Percentiles rank a stretch among this genome's conserved stretches.
Evolutionary conservation across 2,329 filamentous ascomycete genomes (phyloP).

Genomic region (Fusarium kyushuense): DNA sequence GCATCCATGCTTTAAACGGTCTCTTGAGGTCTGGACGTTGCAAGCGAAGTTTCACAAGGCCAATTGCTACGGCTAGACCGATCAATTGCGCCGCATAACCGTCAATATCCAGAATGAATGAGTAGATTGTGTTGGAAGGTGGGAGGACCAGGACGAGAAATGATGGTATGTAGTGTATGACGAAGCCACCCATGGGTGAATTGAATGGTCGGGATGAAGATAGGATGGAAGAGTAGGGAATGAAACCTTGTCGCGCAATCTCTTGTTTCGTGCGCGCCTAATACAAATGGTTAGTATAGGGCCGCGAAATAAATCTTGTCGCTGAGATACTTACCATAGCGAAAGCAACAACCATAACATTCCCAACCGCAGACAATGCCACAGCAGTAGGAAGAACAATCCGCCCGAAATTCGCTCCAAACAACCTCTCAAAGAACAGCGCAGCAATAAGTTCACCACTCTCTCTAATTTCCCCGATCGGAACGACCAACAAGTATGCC

Average conservation of each 20-base stretch:
- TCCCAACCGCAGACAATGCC: slow-evolving; percentile 75
- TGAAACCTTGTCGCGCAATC: slow-evolving; percentile 76
- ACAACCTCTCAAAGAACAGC: slow-evolving; percentile 73
- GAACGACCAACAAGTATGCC: slow-evolving; percentile 72
- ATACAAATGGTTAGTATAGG: slow-evolving; percentile 21
- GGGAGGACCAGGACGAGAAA: slow-evolving; percentile 74
- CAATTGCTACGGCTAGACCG: slow-evolving; percentile 66
- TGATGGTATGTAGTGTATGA: slow-evolving; percentile 77
- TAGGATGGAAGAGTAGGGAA: slow-evolving; percentile 71
- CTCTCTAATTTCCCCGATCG: slow-evolving; percentile 73
- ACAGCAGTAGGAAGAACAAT: slow-evolving; percentile 72
- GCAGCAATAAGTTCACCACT: slow-evolving; percentile 77
- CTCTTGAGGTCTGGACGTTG: slow-evolving; percentile 70
- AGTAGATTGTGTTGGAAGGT: slow-evolving; percentile 74
- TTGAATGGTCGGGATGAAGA: slow-evolving; percentile 75
- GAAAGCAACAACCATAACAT: slow-evolving; percentile 80
- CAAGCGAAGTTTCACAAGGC: slow-evolving; percentile 70
- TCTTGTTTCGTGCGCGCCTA: slow-evolving; percentile 78
- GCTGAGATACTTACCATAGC: slow-evolving; percentile 63
- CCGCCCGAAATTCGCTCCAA: slow-evolving; percentile 69
- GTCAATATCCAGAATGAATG: slow-evolving; percentile 79
- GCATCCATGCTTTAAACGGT: slow-evolving; percentile 74
- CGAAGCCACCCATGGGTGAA: slow-evolving; percentile 74
- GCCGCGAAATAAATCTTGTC: not conserved
- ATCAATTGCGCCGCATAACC: slow-evolving; percentile 75